Evolutionary conservation across 2,329 filamentous ascomycete genomes (phyloP).

Genomic region (Rhinocladiella mackenziei): DNA sequence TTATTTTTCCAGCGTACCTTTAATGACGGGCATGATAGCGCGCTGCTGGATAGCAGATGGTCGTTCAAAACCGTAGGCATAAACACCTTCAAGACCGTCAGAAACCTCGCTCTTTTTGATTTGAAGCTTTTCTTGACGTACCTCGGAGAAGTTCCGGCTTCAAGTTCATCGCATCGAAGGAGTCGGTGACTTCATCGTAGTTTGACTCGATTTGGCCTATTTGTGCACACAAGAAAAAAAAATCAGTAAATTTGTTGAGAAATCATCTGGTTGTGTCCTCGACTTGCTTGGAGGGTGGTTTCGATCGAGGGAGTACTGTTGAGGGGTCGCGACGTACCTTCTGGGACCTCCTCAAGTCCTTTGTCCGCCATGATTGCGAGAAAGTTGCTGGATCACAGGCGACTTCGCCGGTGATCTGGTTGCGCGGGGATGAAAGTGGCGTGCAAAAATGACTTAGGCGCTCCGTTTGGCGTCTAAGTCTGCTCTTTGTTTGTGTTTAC

Average conservation of each 20-base stretch:
- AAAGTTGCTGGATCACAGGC: slow-evolving; percentile 64
- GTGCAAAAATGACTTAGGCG: slow-evolving; percentile 22
- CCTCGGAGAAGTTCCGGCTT: slow-evolving; percentile 95
- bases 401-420: slow-evolving; percentile 65
- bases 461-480: slow-evolving; percentile 22
- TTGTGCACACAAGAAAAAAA: slow-evolving; percentile 27
- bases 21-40: slow-evolving; percentile 99
- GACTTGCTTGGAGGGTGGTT: slow-evolving; percentile 1
- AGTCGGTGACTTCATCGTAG: slow-evolving; percentile 99
- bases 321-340: slow-evolving; percentile 62
- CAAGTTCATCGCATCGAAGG: slow-evolving; percentile 96
- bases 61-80: slow-evolving; percentile 99
- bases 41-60: slow-evolving; percentile 99
- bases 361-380: slow-evolving; percentile 98
- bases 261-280: neutral
- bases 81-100: slow-evolving; percentile 62
- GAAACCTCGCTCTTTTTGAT: slow-evolving; percentile 17
- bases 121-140: slow-evolving; percentile 46
- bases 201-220: slow-evolving; percentile 99
- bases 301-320: neutral
- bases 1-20: slow-evolving; percentile 62
- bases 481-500: slow-evolving; percentile 6
- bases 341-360: slow-evolving; percentile 96
- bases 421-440: slow-evolving; percentile 26
- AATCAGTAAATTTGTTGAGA: slow-evolving; percentile 8